Evolutionary conservation across 2,329 filamentous ascomycete species (phyloP).

Genomic region (Aspergillus texensis): DNA sequence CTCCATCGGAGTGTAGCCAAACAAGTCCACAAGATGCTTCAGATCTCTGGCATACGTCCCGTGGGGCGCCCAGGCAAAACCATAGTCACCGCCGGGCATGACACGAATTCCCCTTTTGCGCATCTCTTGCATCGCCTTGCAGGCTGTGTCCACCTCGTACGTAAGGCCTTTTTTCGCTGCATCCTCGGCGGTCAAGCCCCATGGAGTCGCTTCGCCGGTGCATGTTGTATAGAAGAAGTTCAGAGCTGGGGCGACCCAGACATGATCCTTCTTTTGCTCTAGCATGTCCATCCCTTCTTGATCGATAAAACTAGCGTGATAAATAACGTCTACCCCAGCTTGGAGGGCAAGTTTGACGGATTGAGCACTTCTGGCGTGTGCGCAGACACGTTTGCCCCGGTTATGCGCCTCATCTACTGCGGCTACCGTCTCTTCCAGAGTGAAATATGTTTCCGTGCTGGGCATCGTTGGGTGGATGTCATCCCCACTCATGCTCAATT

Average conservation of each 20-base stretch:
- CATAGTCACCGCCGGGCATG: conserved; percentile 49
- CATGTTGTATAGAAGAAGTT: not conserved
- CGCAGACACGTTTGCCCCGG: not conserved
- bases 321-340: not conserved
- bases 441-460: not conserved
- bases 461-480: not conserved
- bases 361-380: not conserved
- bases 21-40: conserved; percentile 19
- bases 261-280: not conserved
- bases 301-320: not conserved
- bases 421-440: not conserved
- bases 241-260: not conserved
- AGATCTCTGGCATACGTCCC: conserved; percentile 29
- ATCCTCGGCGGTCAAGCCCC: not conserved
- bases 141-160: conserved; percentile 43
- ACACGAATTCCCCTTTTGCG: conserved; percentile 47
- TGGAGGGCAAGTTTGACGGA: not conserved
- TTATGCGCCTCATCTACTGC: not conserved
- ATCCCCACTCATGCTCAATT: not conserved
- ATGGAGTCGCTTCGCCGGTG: not conserved
- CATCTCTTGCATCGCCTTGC: conserved; percentile 45
- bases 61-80: conserved; percentile 50
- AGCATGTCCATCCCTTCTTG: not conserved
- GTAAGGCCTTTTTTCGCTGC: conserved; percentile 47
- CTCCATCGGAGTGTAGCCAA: conserved; percentile 47